Base-by-base conservation (phyloP, 345 rosid genomes). In the Aurinia saxatilis region DNA sequence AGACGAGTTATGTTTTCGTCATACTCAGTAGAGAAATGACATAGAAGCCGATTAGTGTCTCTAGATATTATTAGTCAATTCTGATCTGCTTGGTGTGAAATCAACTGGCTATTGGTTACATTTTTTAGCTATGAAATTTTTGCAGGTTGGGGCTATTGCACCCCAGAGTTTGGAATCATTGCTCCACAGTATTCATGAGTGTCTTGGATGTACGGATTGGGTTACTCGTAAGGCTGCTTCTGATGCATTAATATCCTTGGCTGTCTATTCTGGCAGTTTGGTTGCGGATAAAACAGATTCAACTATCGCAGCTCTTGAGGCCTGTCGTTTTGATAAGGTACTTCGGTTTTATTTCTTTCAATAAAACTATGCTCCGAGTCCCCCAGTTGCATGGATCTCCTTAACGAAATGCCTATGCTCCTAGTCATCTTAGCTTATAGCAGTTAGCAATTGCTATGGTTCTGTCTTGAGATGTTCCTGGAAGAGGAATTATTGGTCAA, bases 241-340 rank as follows among this genome's bases (percentile, higher is more conserved):
- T 54, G 99, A 93, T 77, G 74, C 85, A 17, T 74, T 93, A 70
- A 81, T 53, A 66, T 77, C 92, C 50, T 60, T 93, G 66, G 99
- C 90, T 17, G 53, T 82, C 60, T 85, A 90, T 84, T 93, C 96
- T 65, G 85, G 81, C 62, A 65, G 66, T 74, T 72, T 90, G 79
- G 79, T 90, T 45, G 61, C 81, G 14, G 96, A 87, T 53, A 82
- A 67, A 64, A 76, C 81, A 54, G 80, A 84, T 60, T 79, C 87
- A 31, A 93, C 95, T 1, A 56, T 93, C 41, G 66, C 79, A 33
- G 74, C 74, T 50, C 95, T 87, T 50, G 99, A 93, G 77, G 81
- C 79, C 16, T 90, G 79, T 78, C 97, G 96, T 15, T 93, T 93
- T 72, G 99, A 93, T 69, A 90, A 91, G 95, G 99, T 93, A 67